Conservation (phyloP, 2,329 filamentous ascomycete species). For the Eurotiales sp. region DNA sequence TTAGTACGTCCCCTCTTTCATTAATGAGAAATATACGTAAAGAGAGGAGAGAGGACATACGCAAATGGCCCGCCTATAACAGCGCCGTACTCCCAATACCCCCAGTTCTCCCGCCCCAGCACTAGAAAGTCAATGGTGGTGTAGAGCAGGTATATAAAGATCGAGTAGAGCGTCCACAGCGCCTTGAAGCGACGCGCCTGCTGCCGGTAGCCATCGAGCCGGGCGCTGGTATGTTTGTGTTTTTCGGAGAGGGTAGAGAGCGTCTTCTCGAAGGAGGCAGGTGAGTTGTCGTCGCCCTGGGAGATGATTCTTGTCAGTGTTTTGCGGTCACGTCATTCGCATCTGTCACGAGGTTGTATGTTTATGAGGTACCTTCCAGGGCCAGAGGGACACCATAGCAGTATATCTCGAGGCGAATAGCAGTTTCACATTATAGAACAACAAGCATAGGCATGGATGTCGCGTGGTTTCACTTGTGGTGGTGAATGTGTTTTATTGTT, state of each 20-base stretch:
- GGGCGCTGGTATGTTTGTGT: conserved; percentile 70
- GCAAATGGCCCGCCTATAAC: conserved; percentile 73
- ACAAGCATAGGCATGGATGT: too few species aligned
- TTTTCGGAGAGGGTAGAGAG: conserved; percentile 77
- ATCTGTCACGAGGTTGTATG: too few species aligned
- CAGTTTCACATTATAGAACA: neutral
- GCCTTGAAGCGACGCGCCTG: conserved; percentile 74
- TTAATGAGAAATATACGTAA: too few species aligned
- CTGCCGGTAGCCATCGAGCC: conserved; percentile 69
- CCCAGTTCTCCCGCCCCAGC: conserved; percentile 77
- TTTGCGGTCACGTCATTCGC: too few species aligned
- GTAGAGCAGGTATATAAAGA: conserved; percentile 85
- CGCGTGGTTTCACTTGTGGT: too few species aligned
- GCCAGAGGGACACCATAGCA: conserved; percentile 78
- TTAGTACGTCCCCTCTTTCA: too few species aligned
- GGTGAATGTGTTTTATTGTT: too few species aligned
- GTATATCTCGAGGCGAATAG: neutral
- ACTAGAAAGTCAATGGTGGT: conserved; percentile 78
- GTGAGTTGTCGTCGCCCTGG: conserved; percentile 73
- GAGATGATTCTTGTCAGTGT: neutral
- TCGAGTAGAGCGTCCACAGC: conserved; percentile 84
- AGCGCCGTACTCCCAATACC: conserved; percentile 70
- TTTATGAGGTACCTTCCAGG: conserved; percentile 67
- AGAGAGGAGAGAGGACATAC: conserved; percentile 48
- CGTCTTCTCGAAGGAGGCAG: conserved; percentile 88